phyloP scores from a whole-genome alignment of 1,139 yeast genomes.

The Kluyveromyces marxianus region DNA sequence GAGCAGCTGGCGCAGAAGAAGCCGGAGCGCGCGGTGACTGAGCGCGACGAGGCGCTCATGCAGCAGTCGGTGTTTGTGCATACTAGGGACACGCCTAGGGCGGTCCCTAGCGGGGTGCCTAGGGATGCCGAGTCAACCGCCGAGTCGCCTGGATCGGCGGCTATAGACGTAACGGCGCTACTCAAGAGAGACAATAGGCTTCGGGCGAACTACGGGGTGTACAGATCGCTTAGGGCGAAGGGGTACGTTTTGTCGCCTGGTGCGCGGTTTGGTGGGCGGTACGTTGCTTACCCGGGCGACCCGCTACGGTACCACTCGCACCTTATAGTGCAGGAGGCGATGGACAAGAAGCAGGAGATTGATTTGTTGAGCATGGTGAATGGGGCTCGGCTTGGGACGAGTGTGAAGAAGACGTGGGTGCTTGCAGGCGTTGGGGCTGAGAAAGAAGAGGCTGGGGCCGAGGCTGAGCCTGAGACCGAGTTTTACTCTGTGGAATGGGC shows the following conservation, averaged over 20 bases:
- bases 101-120: slow-evolving; percentile 1
- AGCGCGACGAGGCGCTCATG: slow-evolving; percentile 8
- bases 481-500: slow-evolving; percentile 74
- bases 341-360: slow-evolving; percentile 43
- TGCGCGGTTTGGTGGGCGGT: slow-evolving; percentile 81
- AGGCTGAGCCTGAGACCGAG: slow-evolving; percentile 52
- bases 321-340: slow-evolving; percentile 52
- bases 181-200: slow-evolving; percentile 7
- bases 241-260: slow-evolving; percentile 73
- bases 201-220: slow-evolving; percentile 15
- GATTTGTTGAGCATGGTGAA: slow-evolving; percentile 53
- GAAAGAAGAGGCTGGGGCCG: slow-evolving; percentile 28
- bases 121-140: too few species aligned
- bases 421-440: slow-evolving; percentile 40
- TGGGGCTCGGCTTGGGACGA: slow-evolving; percentile 86
- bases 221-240: slow-evolving; percentile 16
- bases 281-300: slow-evolving; percentile 90
- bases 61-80: slow-evolving; percentile 21
- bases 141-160: slow-evolving; percentile 9
- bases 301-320: slow-evolving; percentile 88
- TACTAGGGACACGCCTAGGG: slow-evolving; percentile 12
- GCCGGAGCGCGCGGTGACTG: slow-evolving; percentile 1
- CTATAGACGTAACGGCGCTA: background rate
- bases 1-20: slow-evolving; percentile 7
- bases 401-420: slow-evolving; percentile 83